These are phyloP conservation scores for Carex myosuroides DNA, from an alignment of 176 grass and related monocot species.

Conservation along the genomic window DNA sequence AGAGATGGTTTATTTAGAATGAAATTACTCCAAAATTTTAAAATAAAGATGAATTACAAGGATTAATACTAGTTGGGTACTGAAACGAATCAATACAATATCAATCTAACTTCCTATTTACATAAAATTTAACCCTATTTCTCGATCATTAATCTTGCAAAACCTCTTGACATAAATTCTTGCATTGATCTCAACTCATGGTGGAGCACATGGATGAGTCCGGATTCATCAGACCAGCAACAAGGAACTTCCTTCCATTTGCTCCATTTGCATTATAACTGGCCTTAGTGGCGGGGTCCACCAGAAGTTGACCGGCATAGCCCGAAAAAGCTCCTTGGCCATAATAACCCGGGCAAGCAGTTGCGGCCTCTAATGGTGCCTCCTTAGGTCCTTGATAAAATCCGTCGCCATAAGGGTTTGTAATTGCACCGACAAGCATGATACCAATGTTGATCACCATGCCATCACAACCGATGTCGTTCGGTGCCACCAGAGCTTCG, in stretches of 20 bases:
- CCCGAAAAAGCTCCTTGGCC: slow-evolving; percentile 44
- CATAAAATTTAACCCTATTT: neutral
- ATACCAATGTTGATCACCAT: slow-evolving; percentile 30
- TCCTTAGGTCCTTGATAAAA: slow-evolving; percentile 40
- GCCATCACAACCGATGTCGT: slow-evolving; percentile 43
- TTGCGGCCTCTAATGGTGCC: slow-evolving; percentile 47
- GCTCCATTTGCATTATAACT: slow-evolving; percentile 55
- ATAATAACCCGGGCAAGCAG: slow-evolving; percentile 48
- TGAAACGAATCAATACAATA: slow-evolving; percentile 22
- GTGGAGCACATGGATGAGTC: slow-evolving; percentile 23
- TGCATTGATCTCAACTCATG: slow-evolving; percentile 18
- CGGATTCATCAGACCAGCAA: slow-evolving; percentile 39
- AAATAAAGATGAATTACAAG: neutral
- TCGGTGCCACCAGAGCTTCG: slow-evolving; percentile 27
- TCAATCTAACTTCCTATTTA: slow-evolving; percentile 13
- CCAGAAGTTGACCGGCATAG: slow-evolving; percentile 27
- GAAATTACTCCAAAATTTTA: neutral
- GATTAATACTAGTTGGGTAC: neutral
- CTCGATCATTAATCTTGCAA: neutral
- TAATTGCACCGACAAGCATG: slow-evolving; percentile 39
- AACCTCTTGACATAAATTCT: neutral
- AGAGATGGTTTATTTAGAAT: neutral
- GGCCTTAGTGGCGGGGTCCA: slow-evolving; percentile 22
- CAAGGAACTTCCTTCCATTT: slow-evolving; percentile 39
- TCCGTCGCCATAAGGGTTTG: slow-evolving; percentile 43